These are phyloP conservation scores for Sarocladium brachiariae DNA, from an alignment of 2,329 filamentous ascomycete species.

Conservation along the genomic window DNA sequence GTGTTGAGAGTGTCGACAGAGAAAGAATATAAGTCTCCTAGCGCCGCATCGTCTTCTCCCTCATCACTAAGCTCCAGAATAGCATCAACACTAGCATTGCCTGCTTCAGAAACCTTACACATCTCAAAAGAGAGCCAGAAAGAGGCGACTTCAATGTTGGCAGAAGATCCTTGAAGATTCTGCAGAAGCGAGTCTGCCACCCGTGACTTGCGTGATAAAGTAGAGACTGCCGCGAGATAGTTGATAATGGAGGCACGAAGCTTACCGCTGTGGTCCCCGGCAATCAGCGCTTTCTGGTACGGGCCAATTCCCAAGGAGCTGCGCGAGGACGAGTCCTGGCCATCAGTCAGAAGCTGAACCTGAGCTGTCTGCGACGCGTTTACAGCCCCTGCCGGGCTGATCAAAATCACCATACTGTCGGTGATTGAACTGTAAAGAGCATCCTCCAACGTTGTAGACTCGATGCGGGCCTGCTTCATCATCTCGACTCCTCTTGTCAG, in stretches of 20 bases:
- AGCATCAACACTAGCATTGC: slow-evolving; percentile 62
- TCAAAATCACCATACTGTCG: slow-evolving; percentile 58
- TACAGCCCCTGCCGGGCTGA: slow-evolving; percentile 10
- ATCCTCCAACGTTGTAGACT: slow-evolving; percentile 60
- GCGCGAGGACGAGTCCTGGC: background rate
- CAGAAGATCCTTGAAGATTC: slow-evolving; percentile 50
- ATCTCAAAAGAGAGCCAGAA: slow-evolving; percentile 78
- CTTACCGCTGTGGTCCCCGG: slow-evolving; percentile 58
- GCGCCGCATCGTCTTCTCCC: slow-evolving; percentile 39
- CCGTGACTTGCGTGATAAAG: slow-evolving; percentile 50
- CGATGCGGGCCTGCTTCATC: slow-evolving; percentile 54
- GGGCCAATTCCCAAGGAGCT: background rate
- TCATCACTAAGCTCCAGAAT: slow-evolving; percentile 30
- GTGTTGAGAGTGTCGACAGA: slow-evolving; percentile 57
- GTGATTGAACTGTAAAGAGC: slow-evolving; percentile 62
- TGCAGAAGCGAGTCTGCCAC: slow-evolving; percentile 54
- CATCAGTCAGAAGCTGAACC: slow-evolving; percentile 22
- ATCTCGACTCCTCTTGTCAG: slow-evolving; percentile 68
- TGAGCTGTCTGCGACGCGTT: background rate
- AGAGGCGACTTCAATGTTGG: slow-evolving; percentile 56
- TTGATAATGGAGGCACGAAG: slow-evolving; percentile 51
- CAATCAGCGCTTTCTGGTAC: slow-evolving; percentile 57
- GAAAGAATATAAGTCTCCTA: slow-evolving; percentile 62
- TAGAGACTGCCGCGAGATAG: slow-evolving; percentile 49
- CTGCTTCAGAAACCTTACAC: slow-evolving; percentile 47